Evolutionary conservation across 1,284 basidiomycete genomes (phyloP).

Genomic region (Malassezia brasiliensis): DNA sequence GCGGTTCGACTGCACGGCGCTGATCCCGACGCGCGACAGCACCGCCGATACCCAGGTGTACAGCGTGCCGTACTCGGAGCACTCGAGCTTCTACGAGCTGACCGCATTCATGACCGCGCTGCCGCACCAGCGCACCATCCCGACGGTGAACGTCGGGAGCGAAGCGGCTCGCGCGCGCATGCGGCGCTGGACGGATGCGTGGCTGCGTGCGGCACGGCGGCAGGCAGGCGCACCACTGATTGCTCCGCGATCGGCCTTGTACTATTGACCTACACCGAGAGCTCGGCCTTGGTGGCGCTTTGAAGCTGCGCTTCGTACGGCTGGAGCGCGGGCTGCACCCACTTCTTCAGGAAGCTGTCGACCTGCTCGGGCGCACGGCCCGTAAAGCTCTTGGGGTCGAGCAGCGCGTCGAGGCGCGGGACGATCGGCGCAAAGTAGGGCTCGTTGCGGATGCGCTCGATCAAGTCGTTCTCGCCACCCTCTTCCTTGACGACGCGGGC

Average conservation of each 20-base stretch:
- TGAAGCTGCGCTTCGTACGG: conserved; percentile 59
- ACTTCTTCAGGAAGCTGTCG: conserved; percentile 64
- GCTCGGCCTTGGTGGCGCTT: conserved; percentile 56
- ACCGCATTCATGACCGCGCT: conserved; percentile 7
- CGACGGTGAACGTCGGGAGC: conserved; percentile 64
- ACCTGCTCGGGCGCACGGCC: conserved; percentile 44
- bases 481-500: conserved; percentile 88
- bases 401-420: conserved; percentile 50
- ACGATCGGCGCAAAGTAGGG: conserved; percentile 58
- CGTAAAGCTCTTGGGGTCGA: conserved; percentile 33
- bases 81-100: conserved; percentile 54
- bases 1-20: conserved; percentile 60
- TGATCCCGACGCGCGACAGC: conserved; percentile 65
- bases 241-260: conserved; percentile 18
- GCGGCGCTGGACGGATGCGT: conserved; percentile 40
- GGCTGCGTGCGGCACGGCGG: conserved; percentile 29
- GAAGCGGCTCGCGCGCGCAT: conserved; percentile 53
- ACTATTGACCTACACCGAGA: conserved; percentile 44
- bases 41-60: conserved; percentile 62
- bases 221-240: conserved; percentile 17
- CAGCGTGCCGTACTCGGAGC: conserved; percentile 86
- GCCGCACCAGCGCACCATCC: conserved; percentile 8
- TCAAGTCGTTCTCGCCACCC: conserved; percentile 90
- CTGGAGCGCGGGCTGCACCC: conserved; percentile 76
- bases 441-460: conserved; percentile 68